Conservation (phyloP, 306 rosid genomes). For the Nissolia schottii region DNA sequence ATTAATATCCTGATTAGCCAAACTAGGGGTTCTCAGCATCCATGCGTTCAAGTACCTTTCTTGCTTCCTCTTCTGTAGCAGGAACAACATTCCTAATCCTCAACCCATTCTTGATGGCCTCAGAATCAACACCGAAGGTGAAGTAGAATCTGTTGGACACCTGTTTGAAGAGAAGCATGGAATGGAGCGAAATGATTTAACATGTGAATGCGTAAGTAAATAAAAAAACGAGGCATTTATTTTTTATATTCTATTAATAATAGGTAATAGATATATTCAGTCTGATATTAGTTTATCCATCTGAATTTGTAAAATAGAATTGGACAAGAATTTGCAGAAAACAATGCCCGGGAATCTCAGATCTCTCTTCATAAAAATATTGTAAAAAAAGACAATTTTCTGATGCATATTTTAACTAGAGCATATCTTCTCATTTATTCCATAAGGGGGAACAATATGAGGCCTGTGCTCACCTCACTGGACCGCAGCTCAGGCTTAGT, state of each 20-base stretch:
- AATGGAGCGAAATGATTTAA: neutral
- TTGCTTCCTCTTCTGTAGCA: slow-evolving; percentile 72
- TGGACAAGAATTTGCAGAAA: neutral
- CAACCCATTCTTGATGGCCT: slow-evolving; percentile 50
- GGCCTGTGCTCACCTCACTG: slow-evolving; percentile 59
- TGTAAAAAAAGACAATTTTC: neutral
- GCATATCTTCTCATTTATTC: neutral
- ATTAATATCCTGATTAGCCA: slow-evolving; percentile 16
- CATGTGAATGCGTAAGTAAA: neutral
- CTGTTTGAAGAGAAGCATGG: slow-evolving; percentile 30
- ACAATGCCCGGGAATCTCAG: neutral
- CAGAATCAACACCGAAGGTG: slow-evolving; percentile 59
- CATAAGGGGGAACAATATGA: neutral
- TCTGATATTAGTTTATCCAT: neutral
- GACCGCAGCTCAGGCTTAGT: slow-evolving; percentile 77
- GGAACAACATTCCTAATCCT: slow-evolving; percentile 71
- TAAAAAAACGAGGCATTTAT: neutral
- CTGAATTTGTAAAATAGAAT: neutral
- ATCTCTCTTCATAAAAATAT: neutral
- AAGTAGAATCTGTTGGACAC: slow-evolving; percentile 87
- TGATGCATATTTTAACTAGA: neutral
- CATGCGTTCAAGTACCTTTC: slow-evolving; percentile 60
- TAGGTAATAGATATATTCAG: neutral
- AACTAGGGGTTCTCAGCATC: slow-evolving; percentile 53
- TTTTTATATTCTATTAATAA: neutral